Conservation (phyloP, 75 land plant genomes). For the Picea glauca region DNA sequence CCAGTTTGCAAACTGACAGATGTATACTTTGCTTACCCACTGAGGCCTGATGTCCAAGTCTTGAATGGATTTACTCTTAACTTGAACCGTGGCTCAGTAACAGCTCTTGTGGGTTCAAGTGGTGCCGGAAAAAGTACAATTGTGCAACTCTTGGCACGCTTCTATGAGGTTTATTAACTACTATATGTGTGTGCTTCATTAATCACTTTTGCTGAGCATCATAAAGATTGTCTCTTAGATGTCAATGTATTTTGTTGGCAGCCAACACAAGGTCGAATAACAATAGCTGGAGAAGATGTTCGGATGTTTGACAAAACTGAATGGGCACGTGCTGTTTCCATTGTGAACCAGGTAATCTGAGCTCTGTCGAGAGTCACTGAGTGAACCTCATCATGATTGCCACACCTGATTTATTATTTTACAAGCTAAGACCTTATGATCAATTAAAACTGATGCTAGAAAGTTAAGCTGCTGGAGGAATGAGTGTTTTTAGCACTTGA, state of each 20-base stretch:
- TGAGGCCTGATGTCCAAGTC: slow-evolving; percentile 81
- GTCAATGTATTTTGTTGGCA: slow-evolving; percentile 30
- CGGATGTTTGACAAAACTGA: slow-evolving; percentile 95
- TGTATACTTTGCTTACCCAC: slow-evolving; percentile 89
- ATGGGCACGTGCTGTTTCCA: slow-evolving; percentile 91
- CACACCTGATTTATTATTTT: no score
- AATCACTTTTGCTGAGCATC: background rate
- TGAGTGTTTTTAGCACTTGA: no score
- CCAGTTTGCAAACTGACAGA: slow-evolving; percentile 43
- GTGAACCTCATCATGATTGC: background rate
- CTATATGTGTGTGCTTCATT: background rate
- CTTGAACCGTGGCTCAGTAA: slow-evolving; percentile 76
- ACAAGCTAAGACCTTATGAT: no score
- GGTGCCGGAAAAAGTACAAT: slow-evolving; percentile 99
- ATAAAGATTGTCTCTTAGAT: background rate
- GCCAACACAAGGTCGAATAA: slow-evolving; percentile 87
- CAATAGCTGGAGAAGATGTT: slow-evolving; percentile 84
- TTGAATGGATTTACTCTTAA: slow-evolving; percentile 64
- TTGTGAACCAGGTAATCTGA: slow-evolving; percentile 87
- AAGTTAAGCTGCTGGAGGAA: no score
- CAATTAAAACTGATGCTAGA: no score
- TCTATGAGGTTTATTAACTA: slow-evolving; percentile 74
- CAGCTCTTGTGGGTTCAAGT: slow-evolving; percentile 96
- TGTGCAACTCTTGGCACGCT: slow-evolving; percentile 94
- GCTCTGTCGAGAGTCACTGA: background rate